Evolutionary conservation across 1,139 yeast species (phyloP).

Genomic region (Hanseniaspora sp.): DNA sequence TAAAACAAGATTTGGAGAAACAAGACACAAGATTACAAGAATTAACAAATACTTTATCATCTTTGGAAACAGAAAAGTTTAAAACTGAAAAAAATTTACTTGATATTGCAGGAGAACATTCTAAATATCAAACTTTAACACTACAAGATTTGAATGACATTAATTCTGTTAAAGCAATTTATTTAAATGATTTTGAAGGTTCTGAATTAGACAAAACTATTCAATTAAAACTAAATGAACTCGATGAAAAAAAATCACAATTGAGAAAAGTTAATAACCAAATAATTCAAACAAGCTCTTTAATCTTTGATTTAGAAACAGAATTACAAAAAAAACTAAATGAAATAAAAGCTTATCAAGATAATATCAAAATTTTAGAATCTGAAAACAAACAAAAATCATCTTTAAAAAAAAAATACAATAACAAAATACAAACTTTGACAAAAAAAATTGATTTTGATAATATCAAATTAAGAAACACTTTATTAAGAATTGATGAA

Average conservation of each 20-base stretch:
- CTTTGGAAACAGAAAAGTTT: conserved; percentile 29
- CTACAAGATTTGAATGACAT: conserved; percentile 50
- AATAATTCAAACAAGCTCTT: conserved; percentile 31
- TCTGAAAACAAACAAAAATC: conserved; percentile 29
- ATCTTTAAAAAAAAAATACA: conserved; percentile 38
- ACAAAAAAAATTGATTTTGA: conserved; percentile 23
- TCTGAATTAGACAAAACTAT: conserved; percentile 26
- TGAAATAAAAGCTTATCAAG: neutral
- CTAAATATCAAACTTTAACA: conserved; percentile 31
- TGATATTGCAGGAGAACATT: conserved; percentile 27
- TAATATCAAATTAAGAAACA: conserved; percentile 55
- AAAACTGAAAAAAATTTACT: conserved; percentile 37
- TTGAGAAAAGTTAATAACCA: conserved; percentile 35
- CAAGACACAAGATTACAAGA: conserved; percentile 40
- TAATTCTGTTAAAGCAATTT: conserved; percentile 46
- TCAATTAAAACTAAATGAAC: conserved; percentile 37
- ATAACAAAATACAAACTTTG: conserved; percentile 40
- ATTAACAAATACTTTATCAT: conserved; percentile 38
- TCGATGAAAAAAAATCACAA: conserved; percentile 35
- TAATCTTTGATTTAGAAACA: conserved; percentile 29
- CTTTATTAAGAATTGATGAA: conserved; percentile 55
- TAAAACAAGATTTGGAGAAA: conserved; percentile 42
- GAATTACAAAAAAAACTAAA: neutral
- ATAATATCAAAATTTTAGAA: conserved; percentile 22
- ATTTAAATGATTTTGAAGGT: conserved; percentile 32